Base-by-base conservation (phyloP, 257 asterid genomes). In the Solanum appendiculatum region DNA sequence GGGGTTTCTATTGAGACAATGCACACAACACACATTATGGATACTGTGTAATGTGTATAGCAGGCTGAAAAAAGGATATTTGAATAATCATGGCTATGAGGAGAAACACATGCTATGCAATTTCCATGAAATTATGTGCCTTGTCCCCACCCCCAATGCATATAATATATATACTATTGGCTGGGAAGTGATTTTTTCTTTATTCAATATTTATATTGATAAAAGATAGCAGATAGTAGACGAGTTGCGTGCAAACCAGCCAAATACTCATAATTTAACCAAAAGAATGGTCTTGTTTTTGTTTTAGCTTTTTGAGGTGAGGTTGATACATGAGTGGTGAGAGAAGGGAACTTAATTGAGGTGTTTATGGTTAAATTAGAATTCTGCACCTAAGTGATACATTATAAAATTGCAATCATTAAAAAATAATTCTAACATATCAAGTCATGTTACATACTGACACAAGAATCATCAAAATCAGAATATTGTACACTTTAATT, bases 41-140 rank as follows among this genome's bases (percentile, higher is more conserved):
- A 78, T 58, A 44, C 40, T 78, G 46, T 16, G 64, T 58, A 44
- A 27, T 78, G 46, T 16, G 64, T 78, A 27, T 23, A 16, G 84
- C 39, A 78, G 40, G 27, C 64, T 3, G 64, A 78, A 29, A 78
- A 78, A 78, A 48, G 27, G 40, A 15, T 27, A 46, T 44, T 69
- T 46, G 66, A 78, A 27, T 78, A 78, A 44, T 78, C 16, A 78
- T 78, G 64, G 40, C 84, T 15, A 44, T 27, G 42, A 16, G 18
- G 66, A 80, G 85, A 46, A 80, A 80, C 85, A 80, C 66, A 80
- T 80, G 85, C 85, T 46, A 31, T 44, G 66, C 66, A 80, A 27
- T 77, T 44, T 78, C 64, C 66, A 46, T 46, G 85, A 80, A 44
- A 80, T 46, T 46, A 80, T 80, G 66, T 46, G 85, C 85, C 85